These are phyloP conservation scores for Metschnikowia continentalis DNA, from an alignment of 805 yeast species.

Conservation along the genomic window DNA sequence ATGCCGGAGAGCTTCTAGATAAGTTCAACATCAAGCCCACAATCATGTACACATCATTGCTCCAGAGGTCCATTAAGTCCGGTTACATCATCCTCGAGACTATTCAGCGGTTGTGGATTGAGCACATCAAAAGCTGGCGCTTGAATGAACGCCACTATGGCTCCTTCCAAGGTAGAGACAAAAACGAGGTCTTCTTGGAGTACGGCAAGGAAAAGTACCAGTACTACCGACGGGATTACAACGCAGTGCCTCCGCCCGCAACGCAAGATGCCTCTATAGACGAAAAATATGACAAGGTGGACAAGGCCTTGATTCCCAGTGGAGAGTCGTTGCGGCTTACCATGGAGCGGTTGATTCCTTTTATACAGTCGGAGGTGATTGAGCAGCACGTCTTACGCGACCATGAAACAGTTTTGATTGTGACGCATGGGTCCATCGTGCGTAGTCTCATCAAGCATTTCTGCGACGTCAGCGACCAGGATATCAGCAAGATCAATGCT, in stretches of 20 bases:
- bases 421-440: slow-evolving; percentile 42
- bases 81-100: slow-evolving; percentile 35
- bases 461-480: slow-evolving; percentile 32
- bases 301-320: slow-evolving; percentile 25
- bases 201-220: slow-evolving; percentile 36
- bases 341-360: slow-evolving; percentile 39
- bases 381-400: slow-evolving; percentile 19
- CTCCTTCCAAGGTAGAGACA: slow-evolving; percentile 37
- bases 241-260: slow-evolving; percentile 36
- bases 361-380: slow-evolving; percentile 27
- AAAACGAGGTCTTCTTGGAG: slow-evolving; percentile 32
- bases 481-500: slow-evolving; percentile 37
- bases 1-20: slow-evolving; percentile 35
- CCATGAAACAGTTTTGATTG: slow-evolving; percentile 32
- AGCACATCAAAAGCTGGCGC: slow-evolving; percentile 38
- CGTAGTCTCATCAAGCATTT: slow-evolving; percentile 39
- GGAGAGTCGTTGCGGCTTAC: slow-evolving; percentile 40
- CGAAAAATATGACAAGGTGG: slow-evolving; percentile 29
- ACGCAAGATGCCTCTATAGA: slow-evolving; percentile 33
- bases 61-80: slow-evolving; percentile 38
- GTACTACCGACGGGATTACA: slow-evolving; percentile 34
- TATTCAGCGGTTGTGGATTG: slow-evolving; percentile 32
- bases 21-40: slow-evolving; percentile 27
- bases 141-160: slow-evolving; percentile 45
- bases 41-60: slow-evolving; percentile 36